These are phyloP conservation scores for Blastobotrys proliferans DNA, from an alignment of 1,139 yeast genomes.

Conservation along the genomic window DNA sequence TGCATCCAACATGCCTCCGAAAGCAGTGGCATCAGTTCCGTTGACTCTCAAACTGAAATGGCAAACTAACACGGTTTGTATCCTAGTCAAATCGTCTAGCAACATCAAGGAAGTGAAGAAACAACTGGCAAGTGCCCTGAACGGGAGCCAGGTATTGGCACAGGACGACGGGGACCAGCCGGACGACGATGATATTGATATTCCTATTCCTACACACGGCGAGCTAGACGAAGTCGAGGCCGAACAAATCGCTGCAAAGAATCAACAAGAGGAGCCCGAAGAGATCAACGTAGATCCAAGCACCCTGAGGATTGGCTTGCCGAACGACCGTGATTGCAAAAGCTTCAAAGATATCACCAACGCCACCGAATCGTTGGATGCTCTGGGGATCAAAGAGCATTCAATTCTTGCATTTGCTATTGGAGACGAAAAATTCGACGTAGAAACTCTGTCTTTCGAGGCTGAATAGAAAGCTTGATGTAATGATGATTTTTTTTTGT, in stretches of 20 bases:
- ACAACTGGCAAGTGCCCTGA: constrained; percentile 6
- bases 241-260: constrained; percentile 8
- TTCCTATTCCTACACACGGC: constrained; percentile 25
- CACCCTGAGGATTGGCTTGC: constrained; percentile 20
- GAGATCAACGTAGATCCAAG: constrained; percentile 5
- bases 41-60: constrained; percentile 5
- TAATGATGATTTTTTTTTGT: background rate
- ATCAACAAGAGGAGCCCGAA: constrained; percentile 4
- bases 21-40: background rate
- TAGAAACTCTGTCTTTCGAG: constrained; percentile 19
- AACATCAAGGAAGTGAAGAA: background rate
- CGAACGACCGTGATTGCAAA: constrained; percentile 15
- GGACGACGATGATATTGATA: constrained; percentile 20
- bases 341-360: constrained; percentile 20
- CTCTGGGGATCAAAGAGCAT: constrained; percentile 20
- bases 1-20: constrained; percentile 2
- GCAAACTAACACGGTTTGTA: background rate
- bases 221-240: constrained; percentile 9
- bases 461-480: constrained; percentile 10
- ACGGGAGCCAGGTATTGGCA: constrained; percentile 6
- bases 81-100: background rate
- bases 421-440: constrained; percentile 16
- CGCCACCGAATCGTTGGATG: constrained; percentile 14
- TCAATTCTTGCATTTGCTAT: constrained; percentile 19
- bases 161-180: constrained; percentile 7